Conservation (phyloP, 2,329 filamentous ascomycete genomes). For the Aureobasidium sp. region DNA sequence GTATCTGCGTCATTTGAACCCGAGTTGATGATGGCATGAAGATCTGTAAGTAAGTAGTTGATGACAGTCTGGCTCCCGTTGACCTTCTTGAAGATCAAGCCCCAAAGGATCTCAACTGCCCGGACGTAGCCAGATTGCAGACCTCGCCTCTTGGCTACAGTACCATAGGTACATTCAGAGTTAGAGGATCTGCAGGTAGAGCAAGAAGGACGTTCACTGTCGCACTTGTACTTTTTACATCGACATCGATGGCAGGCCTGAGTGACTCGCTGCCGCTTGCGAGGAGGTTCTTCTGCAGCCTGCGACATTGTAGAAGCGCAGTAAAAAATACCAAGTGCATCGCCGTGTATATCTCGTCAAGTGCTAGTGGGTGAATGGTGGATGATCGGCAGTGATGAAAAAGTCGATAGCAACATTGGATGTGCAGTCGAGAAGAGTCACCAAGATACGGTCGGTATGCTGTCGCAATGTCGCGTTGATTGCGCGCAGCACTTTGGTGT, state of each 20-base stretch:
- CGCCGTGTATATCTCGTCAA: too few species aligned
- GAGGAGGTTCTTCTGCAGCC: constrained; percentile 29
- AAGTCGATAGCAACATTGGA: too few species aligned
- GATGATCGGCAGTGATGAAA: too few species aligned
- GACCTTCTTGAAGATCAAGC: constrained; percentile 57
- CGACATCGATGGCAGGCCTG: constrained; percentile 54
- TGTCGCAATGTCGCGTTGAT: not conserved
- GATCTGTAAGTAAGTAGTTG: not conserved
- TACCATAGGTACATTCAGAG: constrained; percentile 62
- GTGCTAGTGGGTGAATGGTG: too few species aligned
- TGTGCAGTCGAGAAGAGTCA: not conserved
- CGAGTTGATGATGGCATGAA: constrained; percentile 19
- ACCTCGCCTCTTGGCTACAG: constrained; percentile 67
- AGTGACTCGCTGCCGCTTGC: constrained; percentile 52
- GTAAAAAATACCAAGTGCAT: not conserved
- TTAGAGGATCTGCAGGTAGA: constrained; percentile 58
- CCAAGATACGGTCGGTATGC: not conserved
- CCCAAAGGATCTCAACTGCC: constrained; percentile 62
- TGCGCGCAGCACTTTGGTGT: not conserved
- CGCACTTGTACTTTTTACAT: constrained; percentile 55
- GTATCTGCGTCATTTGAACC: constrained; percentile 38
- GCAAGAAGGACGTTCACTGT: constrained; percentile 60
- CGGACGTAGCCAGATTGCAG: constrained; percentile 75
- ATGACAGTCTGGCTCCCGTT: constrained; percentile 43
- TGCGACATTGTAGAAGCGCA: not conserved